Conservation (phyloP, 768 basidiomycete species). For the Antrodiella citrinella region DNA sequence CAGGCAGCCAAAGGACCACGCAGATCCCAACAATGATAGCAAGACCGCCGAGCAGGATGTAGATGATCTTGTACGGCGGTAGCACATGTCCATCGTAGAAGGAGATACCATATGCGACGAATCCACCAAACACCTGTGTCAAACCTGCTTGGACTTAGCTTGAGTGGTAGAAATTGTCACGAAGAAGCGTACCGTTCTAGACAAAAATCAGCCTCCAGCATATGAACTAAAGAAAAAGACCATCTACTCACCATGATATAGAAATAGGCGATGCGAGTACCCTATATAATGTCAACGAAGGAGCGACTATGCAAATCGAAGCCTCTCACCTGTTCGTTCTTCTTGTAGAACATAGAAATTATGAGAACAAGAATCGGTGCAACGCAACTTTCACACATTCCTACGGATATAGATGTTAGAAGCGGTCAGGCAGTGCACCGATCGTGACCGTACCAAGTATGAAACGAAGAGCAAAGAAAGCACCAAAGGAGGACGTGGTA, state of each 20-base stretch:
- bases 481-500: conserved; percentile 45
- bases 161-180: neutral
- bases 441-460: conserved; percentile 42
- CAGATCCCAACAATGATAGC: conserved; percentile 50
- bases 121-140: conserved; percentile 53
- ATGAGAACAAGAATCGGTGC: conserved; percentile 55
- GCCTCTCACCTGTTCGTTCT: conserved; percentile 45
- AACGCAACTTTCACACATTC: conserved; percentile 63
- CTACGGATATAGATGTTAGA: too few species aligned
- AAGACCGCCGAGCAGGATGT: conserved; percentile 49
- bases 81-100: conserved; percentile 40
- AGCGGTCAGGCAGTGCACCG: too few species aligned
- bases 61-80: conserved; percentile 56
- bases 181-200: conserved; percentile 35
- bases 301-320: too few species aligned
- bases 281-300: conserved; percentile 23
- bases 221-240: neutral
- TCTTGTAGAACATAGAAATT: conserved; percentile 63
- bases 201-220: neutral
- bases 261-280: conserved; percentile 53
- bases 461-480: conserved; percentile 56
- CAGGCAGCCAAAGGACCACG: conserved; percentile 54
- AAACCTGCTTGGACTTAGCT: conserved; percentile 18
- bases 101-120: conserved; percentile 56
- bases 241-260: conserved; percentile 50